A percentile compares a stretch with the other conserved stretches of the same genome.
Conservation (phyloP, 169 alveolate genomes). For the Gregarina niphandrodes region DNA sequence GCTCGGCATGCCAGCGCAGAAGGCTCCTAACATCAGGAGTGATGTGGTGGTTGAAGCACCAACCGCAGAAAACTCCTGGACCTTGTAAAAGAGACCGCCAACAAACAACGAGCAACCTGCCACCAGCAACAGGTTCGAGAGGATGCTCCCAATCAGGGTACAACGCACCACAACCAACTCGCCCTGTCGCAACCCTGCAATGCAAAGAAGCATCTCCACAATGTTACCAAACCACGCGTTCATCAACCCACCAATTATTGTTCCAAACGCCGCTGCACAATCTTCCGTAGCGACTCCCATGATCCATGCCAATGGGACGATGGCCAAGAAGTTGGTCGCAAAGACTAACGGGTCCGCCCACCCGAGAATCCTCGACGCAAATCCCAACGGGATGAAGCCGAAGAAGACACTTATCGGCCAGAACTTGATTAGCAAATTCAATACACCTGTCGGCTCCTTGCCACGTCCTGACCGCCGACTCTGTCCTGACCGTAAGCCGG, state of each 20-base stretch:
- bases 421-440: too few species aligned
- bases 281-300: slow-evolving; percentile 32
- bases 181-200: slow-evolving; percentile 32
- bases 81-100: slow-evolving; percentile 43
- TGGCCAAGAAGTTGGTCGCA: slow-evolving; percentile 29
- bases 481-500: too few species aligned
- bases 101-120: slow-evolving; percentile 56
- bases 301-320: slow-evolving; percentile 31
- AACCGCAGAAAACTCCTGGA: slow-evolving; percentile 31
- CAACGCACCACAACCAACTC: slow-evolving; percentile 32
- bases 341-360: slow-evolving; percentile 27
- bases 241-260: slow-evolving; percentile 33
- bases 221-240: slow-evolving; percentile 41
- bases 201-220: slow-evolving; percentile 31
- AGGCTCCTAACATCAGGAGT: slow-evolving; percentile 22
- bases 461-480: too few species aligned
- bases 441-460: too few species aligned
- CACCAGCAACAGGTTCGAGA: slow-evolving; percentile 47
- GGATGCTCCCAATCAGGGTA: slow-evolving; percentile 43
- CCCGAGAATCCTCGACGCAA: slow-evolving; percentile 20
- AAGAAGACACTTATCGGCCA: too few species aligned
- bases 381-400: slow-evolving; percentile 33
- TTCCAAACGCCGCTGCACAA: slow-evolving; percentile 31
- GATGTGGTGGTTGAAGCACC: slow-evolving; percentile 37
- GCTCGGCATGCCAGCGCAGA: slow-evolving; percentile 32